These are phyloP conservation scores for Exophiala sp. DNA, from an alignment of 2,329 filamentous ascomycete genomes.

Conservation along the genomic window DNA sequence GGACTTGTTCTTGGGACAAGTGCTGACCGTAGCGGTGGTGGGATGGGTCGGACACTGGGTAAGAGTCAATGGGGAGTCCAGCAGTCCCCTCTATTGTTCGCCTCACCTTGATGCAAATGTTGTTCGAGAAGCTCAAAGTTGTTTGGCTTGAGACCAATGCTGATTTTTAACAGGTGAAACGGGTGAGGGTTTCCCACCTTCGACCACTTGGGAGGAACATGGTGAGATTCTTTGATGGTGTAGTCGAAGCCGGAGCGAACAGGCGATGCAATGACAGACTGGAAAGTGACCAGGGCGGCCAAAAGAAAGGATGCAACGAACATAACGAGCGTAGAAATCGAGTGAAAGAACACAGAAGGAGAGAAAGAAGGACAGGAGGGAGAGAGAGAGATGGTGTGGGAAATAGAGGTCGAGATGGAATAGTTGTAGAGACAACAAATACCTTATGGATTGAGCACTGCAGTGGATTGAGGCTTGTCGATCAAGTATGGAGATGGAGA, in stretches of 20 bases:
- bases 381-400: no score
- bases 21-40: constrained; percentile 53
- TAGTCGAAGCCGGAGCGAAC: constrained; percentile 40
- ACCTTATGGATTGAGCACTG: no score
- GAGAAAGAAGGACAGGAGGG: constrained; percentile 2
- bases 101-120: constrained; percentile 49
- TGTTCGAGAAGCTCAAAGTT: constrained; percentile 52
- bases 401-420: background rate
- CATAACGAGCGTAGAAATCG: constrained; percentile 16
- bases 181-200: constrained; percentile 44
- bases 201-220: constrained; percentile 49
- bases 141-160: constrained; percentile 55
- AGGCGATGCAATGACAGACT: constrained; percentile 13
- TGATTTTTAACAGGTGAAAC: constrained; percentile 47
- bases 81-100: background rate
- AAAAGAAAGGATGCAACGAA: constrained; percentile 5
- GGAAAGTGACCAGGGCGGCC: constrained; percentile 5
- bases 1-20: constrained; percentile 47
- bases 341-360: constrained; percentile 2
- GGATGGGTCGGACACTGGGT: constrained; percentile 47
- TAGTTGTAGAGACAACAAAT: background rate
- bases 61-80: background rate
- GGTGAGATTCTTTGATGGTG: constrained; percentile 52
- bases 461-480: no score
- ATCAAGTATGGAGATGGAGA: no score